Conservation (phyloP, 495 filamentous ascomycete genomes). For the Penicillium alfredii region DNA sequence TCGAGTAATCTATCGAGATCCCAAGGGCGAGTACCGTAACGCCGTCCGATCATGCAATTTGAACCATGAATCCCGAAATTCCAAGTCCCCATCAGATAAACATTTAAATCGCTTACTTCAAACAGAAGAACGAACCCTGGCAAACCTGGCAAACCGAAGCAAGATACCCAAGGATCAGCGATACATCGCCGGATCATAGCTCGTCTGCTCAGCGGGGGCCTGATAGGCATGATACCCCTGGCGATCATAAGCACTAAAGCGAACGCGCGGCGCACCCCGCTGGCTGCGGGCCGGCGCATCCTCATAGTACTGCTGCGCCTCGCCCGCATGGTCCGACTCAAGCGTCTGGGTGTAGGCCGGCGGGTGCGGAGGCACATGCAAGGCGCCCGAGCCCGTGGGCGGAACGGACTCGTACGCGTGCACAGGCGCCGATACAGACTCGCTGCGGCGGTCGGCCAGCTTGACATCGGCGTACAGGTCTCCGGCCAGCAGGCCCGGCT, state of each 20-base stretch:
- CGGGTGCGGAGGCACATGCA: slow-evolving; percentile 2
- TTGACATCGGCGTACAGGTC: slow-evolving; percentile 25
- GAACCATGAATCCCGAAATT: too few species aligned
- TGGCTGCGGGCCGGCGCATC: slow-evolving; percentile 10
- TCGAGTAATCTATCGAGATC: slow-evolving; percentile 12
- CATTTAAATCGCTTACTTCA: slow-evolving; percentile 9
- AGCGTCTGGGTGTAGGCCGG: slow-evolving; percentile 3
- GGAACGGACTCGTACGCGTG: slow-evolving; percentile 9
- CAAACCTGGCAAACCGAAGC: too few species aligned
- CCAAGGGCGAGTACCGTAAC: slow-evolving; percentile 48
- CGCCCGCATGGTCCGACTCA: slow-evolving; percentile 22
- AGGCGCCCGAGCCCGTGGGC: slow-evolving; percentile 1
- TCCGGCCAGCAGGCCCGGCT: slow-evolving; percentile 20
- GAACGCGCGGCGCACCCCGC: slow-evolving; percentile 8
- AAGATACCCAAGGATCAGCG: slow-evolving; percentile 14
- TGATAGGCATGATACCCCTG: too few species aligned
- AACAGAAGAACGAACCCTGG: slow-evolving; percentile 1
- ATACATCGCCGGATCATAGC: slow-evolving; percentile 34
- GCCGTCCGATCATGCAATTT: too few species aligned
- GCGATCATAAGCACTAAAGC: slow-evolving; percentile 22
- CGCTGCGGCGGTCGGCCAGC: slow-evolving; percentile 22
- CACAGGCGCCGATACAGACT: neutral
- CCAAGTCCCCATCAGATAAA: too few species aligned
- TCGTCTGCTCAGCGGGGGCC: slow-evolving; percentile 21
- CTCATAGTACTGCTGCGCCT: slow-evolving; percentile 29